Percentiles rank a stretch among this genome's conserved stretches.
Conservation (phyloP, 768 basidiomycete species). For the Trametes maxima region DNA sequence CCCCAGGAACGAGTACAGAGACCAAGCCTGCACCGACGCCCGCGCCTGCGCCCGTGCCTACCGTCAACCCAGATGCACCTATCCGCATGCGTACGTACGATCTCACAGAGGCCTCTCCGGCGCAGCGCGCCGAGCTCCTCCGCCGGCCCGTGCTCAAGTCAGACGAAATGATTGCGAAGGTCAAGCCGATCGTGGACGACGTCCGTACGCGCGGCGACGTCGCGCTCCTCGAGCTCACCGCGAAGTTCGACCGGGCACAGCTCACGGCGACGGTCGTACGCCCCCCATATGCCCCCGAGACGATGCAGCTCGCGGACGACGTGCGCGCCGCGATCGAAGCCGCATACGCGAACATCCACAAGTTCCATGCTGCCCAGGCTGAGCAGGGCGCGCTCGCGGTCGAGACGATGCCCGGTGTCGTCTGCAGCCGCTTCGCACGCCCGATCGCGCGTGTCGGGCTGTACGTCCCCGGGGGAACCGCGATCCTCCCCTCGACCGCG, state of each 20-base stretch:
- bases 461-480: constrained; percentile 97
- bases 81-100: constrained; percentile 82
- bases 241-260: constrained; percentile 87
- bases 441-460: constrained; percentile 96
- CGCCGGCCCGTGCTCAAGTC: constrained; percentile 88
- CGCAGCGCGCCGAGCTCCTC: constrained; percentile 69
- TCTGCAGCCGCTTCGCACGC: constrained; percentile 92
- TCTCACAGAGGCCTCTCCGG: constrained; percentile 48
- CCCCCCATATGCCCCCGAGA: constrained; percentile 75
- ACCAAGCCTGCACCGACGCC: constrained; percentile 17
- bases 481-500: constrained; percentile 93
- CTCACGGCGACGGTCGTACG: constrained; percentile 70
- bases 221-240: constrained; percentile 85
- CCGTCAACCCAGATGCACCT: constrained; percentile 39
- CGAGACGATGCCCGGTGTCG: constrained; percentile 98
- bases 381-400: constrained; percentile 71
- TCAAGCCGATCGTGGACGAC: constrained; percentile 90
- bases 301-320: constrained; percentile 58
- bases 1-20: constrained; percentile 22
- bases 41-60: constrained; percentile 28
- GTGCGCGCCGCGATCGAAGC: constrained; percentile 84
- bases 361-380: constrained; percentile 91
- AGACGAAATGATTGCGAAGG: constrained; percentile 88
- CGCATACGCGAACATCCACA: constrained; percentile 89
- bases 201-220: constrained; percentile 84